Base-by-base conservation (phyloP, 768 basidiomycete genomes). In the Candolleomyces aberdarensis region DNA sequence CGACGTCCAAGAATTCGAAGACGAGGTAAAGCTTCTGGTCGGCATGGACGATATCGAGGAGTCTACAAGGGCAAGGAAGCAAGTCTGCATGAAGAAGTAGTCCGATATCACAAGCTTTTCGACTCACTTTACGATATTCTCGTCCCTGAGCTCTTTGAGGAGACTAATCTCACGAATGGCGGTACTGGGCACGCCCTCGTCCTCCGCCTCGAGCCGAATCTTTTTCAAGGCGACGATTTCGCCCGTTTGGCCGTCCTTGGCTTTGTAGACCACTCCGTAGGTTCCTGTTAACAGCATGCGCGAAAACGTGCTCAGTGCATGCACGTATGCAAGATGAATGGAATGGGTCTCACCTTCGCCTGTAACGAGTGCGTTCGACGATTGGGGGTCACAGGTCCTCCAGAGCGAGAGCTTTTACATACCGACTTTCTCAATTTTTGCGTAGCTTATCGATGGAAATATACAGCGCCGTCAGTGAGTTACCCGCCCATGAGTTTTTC, bases 381-480 rank as follows among this genome's bases (percentile, higher is more conserved):
- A 48, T 43, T 61, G 60, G 60, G 57, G 56, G 57, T 58, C 46
- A 65, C 60, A 60, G 56, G 46, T 53, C 58, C 65, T 55, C 43
- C 49, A 40, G 57, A 64, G 66, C 58, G 64, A 61, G 61, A 54
- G 58, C 58, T 49, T 66, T 65, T 66, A 88, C 92, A 78, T 78
- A 97, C 96, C 96, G 69, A 98, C 86, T 88, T 98, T 98, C 80
- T 98, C 96, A 67, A 98, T 86, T 84, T 96, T 97, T 64, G 92
- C 89, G 76, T 98, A 98, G 69, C 96, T 96, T 62, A 36, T 36
- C 36, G 36, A 36, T n/a, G 10, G 52, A 54, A 31, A 22, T 39
- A 54, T 54, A 29, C 9, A 20, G 17, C 49, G n/a, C 19, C 49
- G 49, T 51, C 49, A 51, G 49, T 22, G 49, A 51, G 29, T n/a